phyloP scores from a whole-genome alignment of 1,284 basidiomycete species.

The Papiliotrema nemorosa region DNA sequence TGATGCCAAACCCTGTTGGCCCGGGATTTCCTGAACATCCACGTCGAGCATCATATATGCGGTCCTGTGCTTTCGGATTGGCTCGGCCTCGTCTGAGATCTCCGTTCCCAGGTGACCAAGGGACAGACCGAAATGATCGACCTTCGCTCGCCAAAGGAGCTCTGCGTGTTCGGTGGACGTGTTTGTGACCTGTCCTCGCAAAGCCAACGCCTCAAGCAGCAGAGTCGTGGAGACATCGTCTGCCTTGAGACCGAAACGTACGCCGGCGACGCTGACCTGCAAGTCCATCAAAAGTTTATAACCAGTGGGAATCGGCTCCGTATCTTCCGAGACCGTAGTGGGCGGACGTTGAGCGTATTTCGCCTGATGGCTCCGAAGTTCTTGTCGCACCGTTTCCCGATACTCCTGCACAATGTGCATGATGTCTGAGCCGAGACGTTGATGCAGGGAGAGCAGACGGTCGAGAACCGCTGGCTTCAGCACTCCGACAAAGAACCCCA shows the following conservation, averaged over 20 bases:
- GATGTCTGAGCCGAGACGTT: conserved; percentile 37
- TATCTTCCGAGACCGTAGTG: not conserved
- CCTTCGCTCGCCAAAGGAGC: conserved; percentile 39
- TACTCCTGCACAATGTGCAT: conserved; percentile 25
- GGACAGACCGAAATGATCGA: conserved; percentile 39
- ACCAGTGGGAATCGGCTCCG: not conserved
- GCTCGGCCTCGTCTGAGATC: conserved; percentile 30
- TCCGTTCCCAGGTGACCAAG: conserved; percentile 32
- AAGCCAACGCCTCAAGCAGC: conserved; percentile 37
- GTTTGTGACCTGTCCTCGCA: conserved; percentile 32
- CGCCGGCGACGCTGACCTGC: conserved; percentile 26
- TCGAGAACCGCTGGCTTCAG: conserved; percentile 46
- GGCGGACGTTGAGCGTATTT: not conserved
- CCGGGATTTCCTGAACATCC: conserved; percentile 43
- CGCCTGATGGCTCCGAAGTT: conserved; percentile 5
- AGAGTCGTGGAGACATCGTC: conserved; percentile 42
- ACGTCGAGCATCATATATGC: conserved; percentile 80
- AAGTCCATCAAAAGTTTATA: conserved; percentile 18
- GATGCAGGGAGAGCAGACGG: conserved; percentile 40
- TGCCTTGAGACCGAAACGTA: conserved; percentile 40
- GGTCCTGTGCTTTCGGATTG: conserved; percentile 63
- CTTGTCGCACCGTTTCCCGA: conserved; percentile 7
- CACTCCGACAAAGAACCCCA: conserved; percentile 45
- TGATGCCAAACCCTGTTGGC: conserved; percentile 18
- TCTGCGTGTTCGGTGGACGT: conserved; percentile 12